Base-by-base conservation (phyloP, 78 protist genomes). In the Dictyostelium firmibasis region DNA sequence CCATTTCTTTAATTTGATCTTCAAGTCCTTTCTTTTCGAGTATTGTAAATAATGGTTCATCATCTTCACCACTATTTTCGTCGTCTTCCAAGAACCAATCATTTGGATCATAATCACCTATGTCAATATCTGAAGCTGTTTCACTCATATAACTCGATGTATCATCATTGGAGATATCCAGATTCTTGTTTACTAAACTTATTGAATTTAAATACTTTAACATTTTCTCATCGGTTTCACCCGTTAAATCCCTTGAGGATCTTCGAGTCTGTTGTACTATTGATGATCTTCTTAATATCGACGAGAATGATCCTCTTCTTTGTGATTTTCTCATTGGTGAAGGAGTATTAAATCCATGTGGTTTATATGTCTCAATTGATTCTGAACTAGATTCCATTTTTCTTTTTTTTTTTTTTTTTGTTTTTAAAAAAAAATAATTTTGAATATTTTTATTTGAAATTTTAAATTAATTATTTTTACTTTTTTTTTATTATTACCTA, bases 81-180 rank as follows among this genome's bases (percentile, higher is more conserved):
- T 89, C 87, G 16, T 89, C 87, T 81, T 89, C 83, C 33, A 89
- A 35, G 35, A 89, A 89, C 94, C 94, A 89, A 89, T 89, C 94
- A 36, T 47, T 81, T 69, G 76, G 94, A 89, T 89, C 94, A 69
- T 89, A 89, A 33, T 89, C 94, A 13, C 64, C 81, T 29, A 89
- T 60, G 31, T 89, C 87, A 27, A 89, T 62, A 33, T 89, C 84
- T 4, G 83, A 69, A 11, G 72, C 60, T 27, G 78, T 41, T 31
- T 89, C 94, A 20, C 74, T 43, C 11, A 23, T 33, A 70, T 38
- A 78, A 33, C 87, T 81, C 8, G 31, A 16, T 43, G 82, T 81
- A 47, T 89, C 94, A 14, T 89, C 87, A 67, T 67, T 67, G 8
- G 11, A 10, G 5, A 72, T 31, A 9, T 87, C 93, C 0, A 78